Base-by-base conservation (phyloP, 495 filamentous ascomycete genomes). In the Talaromyces thailandensis region DNA sequence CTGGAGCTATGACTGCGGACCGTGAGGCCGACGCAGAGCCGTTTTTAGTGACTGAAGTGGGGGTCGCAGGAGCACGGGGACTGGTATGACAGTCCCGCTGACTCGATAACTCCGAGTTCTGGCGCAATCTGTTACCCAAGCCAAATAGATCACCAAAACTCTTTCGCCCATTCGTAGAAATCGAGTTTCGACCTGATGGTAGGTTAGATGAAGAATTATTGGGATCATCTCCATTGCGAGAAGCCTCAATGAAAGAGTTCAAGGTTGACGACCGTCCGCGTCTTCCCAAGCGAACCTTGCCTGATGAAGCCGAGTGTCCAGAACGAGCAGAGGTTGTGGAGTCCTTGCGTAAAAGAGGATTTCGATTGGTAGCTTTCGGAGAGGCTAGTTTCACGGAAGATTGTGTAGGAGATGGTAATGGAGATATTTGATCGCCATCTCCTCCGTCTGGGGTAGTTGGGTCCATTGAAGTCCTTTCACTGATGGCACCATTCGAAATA, bases 111-210 rank as follows among this genome's bases (percentile, higher is more conserved):
- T 93, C 89, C 0, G 90, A 88, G 63, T 89, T 90, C 58, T 93
- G 88, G 18, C 92, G 81, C 56, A 96, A 76, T 57, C 90, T 82
- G 61, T 86, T 74, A 25, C 85, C 81, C 21, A 96, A 78, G 28
- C 84, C 89, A 65, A 97, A 88, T 4, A 98, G 80, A 65, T 93
- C 92, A 56, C 92, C 88, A 63, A 99, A 88, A 71, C 94, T 97
- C 70, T 89, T 93, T 48, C 93, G 82, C 1, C 92, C 92, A 21
- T 83, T 86, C 4, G 83, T 93, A 0, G 92, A 96, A 1, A 88
- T 89, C 0, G 92, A 96, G 3, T 87, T 92, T 29, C 91, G 83
- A 2, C 81, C 77, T n/a, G 82, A 84, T 62, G 79, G 72, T 65
- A 82, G 58, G 71, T 84, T 77, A 65, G 89, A 77, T 62, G 75